Evolutionary conservation across 2,329 filamentous ascomycete species (phyloP), one percentile per base, ranked within the genome.

Genomic region (Boeremia lycopersici): DNA sequence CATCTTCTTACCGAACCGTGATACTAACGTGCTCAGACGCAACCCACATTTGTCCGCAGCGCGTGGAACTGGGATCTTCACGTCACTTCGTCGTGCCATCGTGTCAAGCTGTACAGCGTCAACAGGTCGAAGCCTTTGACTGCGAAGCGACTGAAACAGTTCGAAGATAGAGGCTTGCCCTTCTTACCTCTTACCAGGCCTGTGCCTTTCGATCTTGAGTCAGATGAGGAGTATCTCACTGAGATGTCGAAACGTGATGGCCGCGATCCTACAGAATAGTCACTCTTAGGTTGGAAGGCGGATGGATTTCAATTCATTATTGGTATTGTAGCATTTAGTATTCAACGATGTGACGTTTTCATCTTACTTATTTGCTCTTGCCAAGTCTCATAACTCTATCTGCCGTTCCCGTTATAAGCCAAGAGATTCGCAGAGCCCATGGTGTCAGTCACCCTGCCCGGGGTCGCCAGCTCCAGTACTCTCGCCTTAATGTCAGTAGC

Each of bases 1-100:
- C 1, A 2, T 17, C 3, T 15, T 15, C 6, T 17, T 7, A 2
- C 5, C 3, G 4, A 10, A 13, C 10, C 11, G 6, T 8, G 8
- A 40, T 30, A 43, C 64, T 66, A 28, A 67, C 46, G 8, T 34
- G 2, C 2, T 15, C 15, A 71, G 65, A 79, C 77, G 1, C 77
- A 79, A 59, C 77, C 77, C 8, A 76, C 75, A 0, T 76, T 65
- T 58, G 76, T 79, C 40, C 68, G 77, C 38, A 74, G 69, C 34
- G 76, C 77, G 42, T 79, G 77, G 77, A 89, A 89, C 63, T 88
- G 85, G 84, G 86, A 83, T 13, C 71, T 89, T 17, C 86, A 88
- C 63, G 85, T 89, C 3, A 89, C 86, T 0, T 83, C 79, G 6
- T 84, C 80, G 0, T 86, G 82, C 52, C 86, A 88, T 57, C 77